These are phyloP conservation scores for Coelastrella sp. DNA, from an alignment of 139 green algal genomes.

Conservation along the genomic window DNA sequence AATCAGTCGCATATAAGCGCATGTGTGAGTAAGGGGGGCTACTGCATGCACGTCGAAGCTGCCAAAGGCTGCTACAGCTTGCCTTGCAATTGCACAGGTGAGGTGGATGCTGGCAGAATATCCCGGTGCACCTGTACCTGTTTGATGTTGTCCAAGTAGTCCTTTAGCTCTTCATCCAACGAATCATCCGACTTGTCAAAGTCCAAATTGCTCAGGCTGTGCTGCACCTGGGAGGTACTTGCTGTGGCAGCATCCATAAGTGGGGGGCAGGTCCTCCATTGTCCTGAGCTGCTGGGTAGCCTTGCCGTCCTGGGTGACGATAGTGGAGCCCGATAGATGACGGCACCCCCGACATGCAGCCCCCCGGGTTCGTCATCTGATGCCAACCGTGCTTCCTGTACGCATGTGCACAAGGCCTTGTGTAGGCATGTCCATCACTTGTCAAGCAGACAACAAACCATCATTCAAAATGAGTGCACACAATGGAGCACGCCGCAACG, in stretches of 20 bases:
- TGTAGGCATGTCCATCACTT: too few species aligned
- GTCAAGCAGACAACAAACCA: too few species aligned
- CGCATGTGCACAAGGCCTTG: too few species aligned
- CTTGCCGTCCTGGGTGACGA: background rate
- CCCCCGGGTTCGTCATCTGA: constrained; percentile 22
- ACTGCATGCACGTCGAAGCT: too few species aligned
- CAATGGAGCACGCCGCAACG: too few species aligned
- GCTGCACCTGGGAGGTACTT: background rate
- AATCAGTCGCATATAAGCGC: too few species aligned
- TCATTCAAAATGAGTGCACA: too few species aligned
- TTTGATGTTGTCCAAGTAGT: constrained; percentile 28
- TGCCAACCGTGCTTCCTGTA: background rate
- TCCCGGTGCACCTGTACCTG: constrained; percentile 17
- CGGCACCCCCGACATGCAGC: constrained; percentile 3
- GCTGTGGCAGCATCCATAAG: background rate
- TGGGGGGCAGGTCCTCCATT: background rate
- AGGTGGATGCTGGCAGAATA: too few species aligned
- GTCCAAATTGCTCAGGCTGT: background rate
- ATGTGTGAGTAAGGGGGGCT: too few species aligned
- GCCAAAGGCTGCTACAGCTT: too few species aligned
- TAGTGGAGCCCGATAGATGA: constrained; percentile 5
- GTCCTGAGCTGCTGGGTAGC: background rate
- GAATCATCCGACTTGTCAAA: background rate
- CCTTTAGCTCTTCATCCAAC: constrained; percentile 27
- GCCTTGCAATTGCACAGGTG: too few species aligned